Percentiles rank a stretch among this genome's conserved stretches.
Evolutionary conservation across 2,329 filamentous ascomycete species (phyloP).

Genomic region (Ophiostoma sp.): DNA sequence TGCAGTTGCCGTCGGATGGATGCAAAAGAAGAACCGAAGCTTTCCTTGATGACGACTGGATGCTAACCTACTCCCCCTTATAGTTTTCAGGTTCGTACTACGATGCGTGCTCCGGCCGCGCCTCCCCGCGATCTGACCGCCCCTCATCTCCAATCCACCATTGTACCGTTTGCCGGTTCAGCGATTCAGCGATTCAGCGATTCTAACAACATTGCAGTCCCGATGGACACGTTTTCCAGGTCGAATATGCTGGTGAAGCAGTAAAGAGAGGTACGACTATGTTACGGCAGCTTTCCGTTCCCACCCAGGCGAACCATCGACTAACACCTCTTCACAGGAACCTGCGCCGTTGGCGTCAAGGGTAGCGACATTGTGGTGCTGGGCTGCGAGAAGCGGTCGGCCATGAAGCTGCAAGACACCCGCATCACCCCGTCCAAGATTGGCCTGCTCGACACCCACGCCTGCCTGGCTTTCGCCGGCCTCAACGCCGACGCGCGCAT

Average conservation of each 20-base stretch:
- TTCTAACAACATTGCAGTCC: slow-evolving; percentile 61
- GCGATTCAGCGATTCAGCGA: slow-evolving; percentile 1
- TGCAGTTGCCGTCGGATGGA: neutral
- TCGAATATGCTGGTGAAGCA: slow-evolving; percentile 98
- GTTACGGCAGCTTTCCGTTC: neutral
- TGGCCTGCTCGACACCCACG: slow-evolving; percentile 85
- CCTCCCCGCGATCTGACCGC: neutral
- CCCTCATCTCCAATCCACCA: neutral
- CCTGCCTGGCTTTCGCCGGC: slow-evolving; percentile 94
- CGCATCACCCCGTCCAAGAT: slow-evolving; percentile 99
- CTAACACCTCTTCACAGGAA: slow-evolving; percentile 57
- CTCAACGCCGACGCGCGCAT: slow-evolving; percentile 98
- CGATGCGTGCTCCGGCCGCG: neutral
- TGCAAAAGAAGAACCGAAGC: no score
- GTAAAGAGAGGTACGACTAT: slow-evolving; percentile 81
- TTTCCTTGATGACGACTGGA: no score
- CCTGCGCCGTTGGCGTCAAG: slow-evolving; percentile 97
- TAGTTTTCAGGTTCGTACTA: slow-evolving; percentile 72
- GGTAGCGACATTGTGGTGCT: slow-evolving; percentile 91
- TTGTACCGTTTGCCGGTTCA: slow-evolving; percentile 8
- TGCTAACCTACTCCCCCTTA: slow-evolving; percentile 15
- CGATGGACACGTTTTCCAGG: slow-evolving; percentile 99
- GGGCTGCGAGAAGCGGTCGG: slow-evolving; percentile 97
- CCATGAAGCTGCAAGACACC: slow-evolving; percentile 99
- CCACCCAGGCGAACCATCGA: neutral